These are phyloP conservation scores for Boletus patriciae DNA, from an alignment of 768 basidiomycete species.

Conservation along the genomic window DNA sequence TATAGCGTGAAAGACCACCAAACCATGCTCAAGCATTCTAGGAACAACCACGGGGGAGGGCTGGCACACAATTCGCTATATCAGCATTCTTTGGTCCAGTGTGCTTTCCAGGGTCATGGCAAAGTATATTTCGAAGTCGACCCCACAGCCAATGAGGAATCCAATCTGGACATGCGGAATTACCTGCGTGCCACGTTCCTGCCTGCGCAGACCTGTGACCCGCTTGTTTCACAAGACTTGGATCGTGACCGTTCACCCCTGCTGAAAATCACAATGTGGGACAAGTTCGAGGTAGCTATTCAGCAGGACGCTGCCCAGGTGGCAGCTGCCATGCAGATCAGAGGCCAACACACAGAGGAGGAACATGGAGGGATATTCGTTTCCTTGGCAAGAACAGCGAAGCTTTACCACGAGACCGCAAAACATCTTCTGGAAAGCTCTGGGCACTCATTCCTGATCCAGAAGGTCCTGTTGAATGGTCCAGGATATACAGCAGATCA, in stretches of 20 bases:
- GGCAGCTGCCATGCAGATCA: background rate
- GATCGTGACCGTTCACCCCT: slow-evolving; percentile 3
- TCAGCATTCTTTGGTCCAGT: background rate
- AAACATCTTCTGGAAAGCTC: background rate
- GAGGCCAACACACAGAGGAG: background rate
- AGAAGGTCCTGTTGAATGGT: slow-evolving; percentile 4
- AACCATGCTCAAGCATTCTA: background rate
- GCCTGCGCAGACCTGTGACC: background rate
- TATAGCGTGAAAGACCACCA: background rate
- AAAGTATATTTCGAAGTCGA: slow-evolving; percentile 6
- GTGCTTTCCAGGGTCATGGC: background rate
- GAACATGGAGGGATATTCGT: slow-evolving; percentile 1
- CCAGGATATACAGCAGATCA: background rate
- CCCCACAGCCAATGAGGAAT: background rate
- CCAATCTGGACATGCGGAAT: background rate
- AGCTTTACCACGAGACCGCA: background rate
- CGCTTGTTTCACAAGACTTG: background rate
- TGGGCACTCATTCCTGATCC: background rate
- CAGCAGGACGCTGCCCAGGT: background rate
- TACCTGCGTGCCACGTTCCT: background rate
- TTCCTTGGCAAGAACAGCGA: background rate
- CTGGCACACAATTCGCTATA: background rate
- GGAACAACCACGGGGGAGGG: background rate
- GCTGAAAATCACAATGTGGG: slow-evolving; percentile 2
- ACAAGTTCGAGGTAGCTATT: background rate